Conservation (phyloP, 352 stramenopile genomes). For the Elongisporangium undulatum region DNA sequence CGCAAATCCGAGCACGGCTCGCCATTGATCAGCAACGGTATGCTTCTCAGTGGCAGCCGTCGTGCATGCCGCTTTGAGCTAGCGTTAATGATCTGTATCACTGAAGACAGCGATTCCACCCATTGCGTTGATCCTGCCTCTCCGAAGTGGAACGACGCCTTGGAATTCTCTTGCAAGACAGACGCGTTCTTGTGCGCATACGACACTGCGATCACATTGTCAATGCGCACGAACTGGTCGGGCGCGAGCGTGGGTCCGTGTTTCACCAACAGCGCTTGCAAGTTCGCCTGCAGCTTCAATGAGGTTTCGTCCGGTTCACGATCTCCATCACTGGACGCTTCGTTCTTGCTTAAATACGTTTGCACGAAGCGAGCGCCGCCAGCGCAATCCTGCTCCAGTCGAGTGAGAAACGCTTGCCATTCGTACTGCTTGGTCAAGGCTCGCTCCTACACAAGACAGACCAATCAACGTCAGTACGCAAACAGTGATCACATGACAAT, state of each 20-base stretch:
- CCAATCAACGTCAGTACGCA: background rate
- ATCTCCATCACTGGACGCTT: background rate
- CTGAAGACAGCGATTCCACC: constrained; percentile 1
- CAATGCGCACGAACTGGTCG: constrained; percentile 3
- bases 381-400: constrained; percentile 9
- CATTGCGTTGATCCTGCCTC: constrained; percentile 8
- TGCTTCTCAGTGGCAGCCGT: background rate
- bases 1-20: constrained; percentile 6
- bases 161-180: constrained; percentile 1
- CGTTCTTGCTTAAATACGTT: constrained; percentile 4
- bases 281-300: background rate
- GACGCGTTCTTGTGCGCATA: background rate
- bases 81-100: background rate
- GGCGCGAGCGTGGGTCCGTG: constrained; percentile 9
- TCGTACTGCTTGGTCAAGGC: constrained; percentile 6
- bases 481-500: background rate
- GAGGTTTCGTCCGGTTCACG: background rate
- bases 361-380: constrained; percentile 3
- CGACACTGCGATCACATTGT: constrained; percentile 5
- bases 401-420: constrained; percentile 12
- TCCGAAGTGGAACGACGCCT: constrained; percentile 13
- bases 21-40: background rate
- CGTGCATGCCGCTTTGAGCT: constrained; percentile 1
- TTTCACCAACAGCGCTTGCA: constrained; percentile 7
- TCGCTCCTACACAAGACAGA: background rate